A percentile compares a stretch with the other conserved stretches of the same genome.
phyloP scores from a whole-genome alignment of 768 basidiomycete species.

The Lactifluus hygrophoroides region DNA sequence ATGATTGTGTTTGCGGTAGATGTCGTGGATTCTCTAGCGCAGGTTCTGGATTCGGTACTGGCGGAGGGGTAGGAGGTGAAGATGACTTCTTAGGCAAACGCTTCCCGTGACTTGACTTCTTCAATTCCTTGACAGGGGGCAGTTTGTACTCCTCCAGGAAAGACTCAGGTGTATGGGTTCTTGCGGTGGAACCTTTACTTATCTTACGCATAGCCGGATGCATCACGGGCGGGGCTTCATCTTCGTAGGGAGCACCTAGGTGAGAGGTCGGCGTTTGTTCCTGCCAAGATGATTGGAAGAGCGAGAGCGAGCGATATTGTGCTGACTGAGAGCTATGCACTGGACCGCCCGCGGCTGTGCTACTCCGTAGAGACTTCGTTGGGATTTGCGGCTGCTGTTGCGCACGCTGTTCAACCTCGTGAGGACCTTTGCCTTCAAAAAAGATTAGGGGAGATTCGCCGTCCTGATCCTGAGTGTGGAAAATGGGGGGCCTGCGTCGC shows the following conservation, averaged over 20 bases:
- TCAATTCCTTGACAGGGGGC: background rate
- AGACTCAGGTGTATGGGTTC: background rate
- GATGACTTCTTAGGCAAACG: background rate
- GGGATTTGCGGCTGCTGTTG: background rate
- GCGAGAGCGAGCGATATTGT: background rate
- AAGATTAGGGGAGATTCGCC: background rate
- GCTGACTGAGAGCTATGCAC: background rate
- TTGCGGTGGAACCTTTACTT: background rate
- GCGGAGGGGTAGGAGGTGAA: background rate
- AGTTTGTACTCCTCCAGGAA: background rate
- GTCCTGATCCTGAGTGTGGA: background rate
- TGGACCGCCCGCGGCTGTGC: background rate
- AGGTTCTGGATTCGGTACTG: background rate
- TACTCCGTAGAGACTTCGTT: background rate
- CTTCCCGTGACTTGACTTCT: conserved; percentile 1
- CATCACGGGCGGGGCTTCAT: conserved; percentile 8
- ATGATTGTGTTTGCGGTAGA: background rate
- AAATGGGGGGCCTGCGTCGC: background rate
- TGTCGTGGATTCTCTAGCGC: background rate
- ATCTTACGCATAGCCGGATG: conserved; percentile 11
- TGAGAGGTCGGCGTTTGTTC: background rate
- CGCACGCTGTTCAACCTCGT: background rate
- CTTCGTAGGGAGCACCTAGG: background rate
- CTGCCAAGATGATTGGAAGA: background rate
- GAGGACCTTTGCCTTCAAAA: background rate